Base-by-base conservation (phyloP, 257 asterid genomes). In the Ocimum tenuiflorum region DNA sequence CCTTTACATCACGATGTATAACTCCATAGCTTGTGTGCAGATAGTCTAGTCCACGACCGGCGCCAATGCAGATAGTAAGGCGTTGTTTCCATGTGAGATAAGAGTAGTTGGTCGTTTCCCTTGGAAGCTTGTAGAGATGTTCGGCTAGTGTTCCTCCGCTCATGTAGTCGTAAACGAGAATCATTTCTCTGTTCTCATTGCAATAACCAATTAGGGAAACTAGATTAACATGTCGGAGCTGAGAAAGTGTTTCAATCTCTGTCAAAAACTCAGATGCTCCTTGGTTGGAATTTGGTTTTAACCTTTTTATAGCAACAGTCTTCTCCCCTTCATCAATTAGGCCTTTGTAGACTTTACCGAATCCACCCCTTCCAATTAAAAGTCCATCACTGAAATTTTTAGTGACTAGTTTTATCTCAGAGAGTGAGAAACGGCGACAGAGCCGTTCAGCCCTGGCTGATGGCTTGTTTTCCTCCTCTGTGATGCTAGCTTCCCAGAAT, bases 271-370 rank as follows among this genome's bases (percentile, higher is more conserved):
- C 71, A 1, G 8, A 52, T 5, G 18, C 71, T 14, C 71, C 71
- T 65, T 65, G 71, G 12, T 9, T 65, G n/a, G 91, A 84, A 19
- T 56, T 69, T 2, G 46, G 24, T 36, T 65, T 84, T 59, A 58
- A 38, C 29, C 86, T 71, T 73, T 81, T 84, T 8, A 79, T 55
- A n/a, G 87, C 87, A 15, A 81, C 78, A 45, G 4, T 29, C 8
- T 61, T 68, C 1, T 43, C 51, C 68, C 75, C 42, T n/a, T 51
- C 4, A 27, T 24, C 56, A 4, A 62, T 65, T 22, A 49, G 11
- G 31, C 68, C 68, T 33, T 63, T 63, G 36, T 63, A 63, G 69
- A 65, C 70, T n/a, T 35, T 35, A 7, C 61, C 63, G 17, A 52
- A 66, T 10, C 71, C 71, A 2, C 72, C 64, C 10, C 15, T 41